Evolutionary conservation across 164 flowering plant genomes (phyloP), one percentile per base, ranked within the genome.

Genomic region (Annona squamosa): DNA sequence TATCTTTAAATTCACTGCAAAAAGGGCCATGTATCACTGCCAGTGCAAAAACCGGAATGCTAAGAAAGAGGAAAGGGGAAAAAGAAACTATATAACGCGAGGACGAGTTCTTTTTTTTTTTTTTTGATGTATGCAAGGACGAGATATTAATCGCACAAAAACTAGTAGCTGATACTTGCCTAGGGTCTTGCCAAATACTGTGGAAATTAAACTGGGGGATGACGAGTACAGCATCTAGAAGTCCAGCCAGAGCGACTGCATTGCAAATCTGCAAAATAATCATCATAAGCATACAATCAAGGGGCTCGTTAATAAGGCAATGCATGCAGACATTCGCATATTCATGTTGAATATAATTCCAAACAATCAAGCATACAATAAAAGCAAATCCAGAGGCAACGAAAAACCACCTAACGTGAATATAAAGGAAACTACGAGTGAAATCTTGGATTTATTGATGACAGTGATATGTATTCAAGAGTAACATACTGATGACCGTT

Each of bases 231-330:
- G 93, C 97, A 82, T 90, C 89, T 67, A 91, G 80, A 56, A 91
- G 83, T 72, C 90, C 88, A 65, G 97, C 97, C 6, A 91, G 87
- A 77, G 91, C 97, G 81, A 89, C 94, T 17, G 97, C 97, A 86
- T 90, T 91, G 85, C 93, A 91, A 48, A 91, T 91, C 97, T 91
- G 84, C 80, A 74, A 74, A 71, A 47, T 68, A 37, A 77, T 67
- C 1, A 10, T 68, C 46, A 42, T 17, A 7, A 45, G 45, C 7
- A 9, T 43, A 65, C 9, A 43, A 65, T 6, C 45, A 46, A 68
- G 59, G 10, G 59, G 13, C 13, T 52, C 59, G 13, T 52, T 16
- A 3, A 12, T 52, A 6, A 52, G 59, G 59, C 59, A 52, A 52
- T 52, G 59, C 59, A 6, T 52, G 10, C 59, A 52, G 59, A 26